Evolutionary conservation across 179 eudicot genomes (phyloP), one percentile per base, ranked within the genome.

Genomic region (Drosera spatulata): DNA sequence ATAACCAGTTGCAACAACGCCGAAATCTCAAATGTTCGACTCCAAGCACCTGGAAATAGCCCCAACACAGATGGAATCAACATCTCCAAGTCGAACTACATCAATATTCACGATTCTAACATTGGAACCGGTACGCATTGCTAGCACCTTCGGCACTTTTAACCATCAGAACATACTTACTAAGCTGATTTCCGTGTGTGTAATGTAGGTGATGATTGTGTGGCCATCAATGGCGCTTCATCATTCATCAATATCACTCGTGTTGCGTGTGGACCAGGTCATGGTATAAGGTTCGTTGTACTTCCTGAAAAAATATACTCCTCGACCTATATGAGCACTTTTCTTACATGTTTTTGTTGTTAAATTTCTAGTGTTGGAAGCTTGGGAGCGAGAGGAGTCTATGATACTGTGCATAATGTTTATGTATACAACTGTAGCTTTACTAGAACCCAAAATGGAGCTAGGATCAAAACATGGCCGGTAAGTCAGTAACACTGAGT

Each of bases 261-360:
- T 3, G 56, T 82, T 6, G 52, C 63, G 47, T 87, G 95, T 55
- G 95, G 88, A 45, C 95, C 91, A 39, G 95, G 95, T 8, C 91
- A 87, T 61, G 95, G 95, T 7, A 85, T 85, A 50, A 87, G 95
- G 88, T 85, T 50, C 2, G 66, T 45, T 45, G 10, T 13, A 50
- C 7, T 22, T 14, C 39, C 22, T 47, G 64, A 52, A 41, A 50
- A 6, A 10, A 50, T 22, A 42, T 2, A 10, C 44, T 5, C 13
- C 33, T 22, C 33, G 33, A 22, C 33, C 33, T 22, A 22, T 22
- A 22, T 22, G 33, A 22, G 33, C 33, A 22, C 33, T 22, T 22
- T 22, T 22, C 33, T 22, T 22, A 22, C 33, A 22, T 22, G 33
- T 22, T 22, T 0, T 22, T 22, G 33, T 22, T 22, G 33, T 22